These are phyloP conservation scores for Ophiostoma populinum DNA, from an alignment of 2,329 filamentous ascomycete genomes.

Conservation along the genomic window DNA sequence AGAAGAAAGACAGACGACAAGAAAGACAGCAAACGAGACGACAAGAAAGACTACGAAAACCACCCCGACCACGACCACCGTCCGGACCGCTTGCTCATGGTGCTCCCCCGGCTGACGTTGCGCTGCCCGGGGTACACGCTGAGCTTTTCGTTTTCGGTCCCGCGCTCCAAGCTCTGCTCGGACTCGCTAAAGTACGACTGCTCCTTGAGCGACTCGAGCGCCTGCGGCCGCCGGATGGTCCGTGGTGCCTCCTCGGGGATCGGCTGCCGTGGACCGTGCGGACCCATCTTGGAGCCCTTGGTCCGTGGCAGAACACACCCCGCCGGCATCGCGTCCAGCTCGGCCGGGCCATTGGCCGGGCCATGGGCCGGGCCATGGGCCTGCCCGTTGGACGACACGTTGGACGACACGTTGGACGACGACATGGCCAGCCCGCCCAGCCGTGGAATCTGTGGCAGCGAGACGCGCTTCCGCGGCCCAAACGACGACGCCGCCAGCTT, in stretches of 20 bases:
- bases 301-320: constrained; percentile 7
- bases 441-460: constrained; percentile 2
- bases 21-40: background rate
- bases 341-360: too few species aligned
- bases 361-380: too few species aligned
- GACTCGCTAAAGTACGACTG: constrained; percentile 5
- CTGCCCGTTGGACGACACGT: too few species aligned
- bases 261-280: constrained; percentile 2
- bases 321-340: background rate
- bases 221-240: constrained; percentile 6
- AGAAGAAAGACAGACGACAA: background rate
- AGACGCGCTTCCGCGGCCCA: constrained; percentile 2
- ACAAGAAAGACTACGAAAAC: constrained; percentile 9
- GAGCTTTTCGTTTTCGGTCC: constrained; percentile 6
- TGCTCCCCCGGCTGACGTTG: constrained; percentile 9
- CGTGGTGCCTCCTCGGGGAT: constrained; percentile 6
- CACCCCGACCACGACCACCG: constrained; percentile 14
- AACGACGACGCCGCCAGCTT: constrained; percentile 1
- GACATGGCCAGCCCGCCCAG: constrained; percentile 2
- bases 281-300: constrained; percentile 1
- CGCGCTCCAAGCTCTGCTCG: constrained; percentile 4
- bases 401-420: constrained; percentile 1
- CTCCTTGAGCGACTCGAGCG: constrained; percentile 10
- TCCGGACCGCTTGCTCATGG: constrained; percentile 10
- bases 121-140: too few species aligned